phyloP scores from a whole-genome alignment of 768 basidiomycete species.

The Trametes gibbosa region DNA sequence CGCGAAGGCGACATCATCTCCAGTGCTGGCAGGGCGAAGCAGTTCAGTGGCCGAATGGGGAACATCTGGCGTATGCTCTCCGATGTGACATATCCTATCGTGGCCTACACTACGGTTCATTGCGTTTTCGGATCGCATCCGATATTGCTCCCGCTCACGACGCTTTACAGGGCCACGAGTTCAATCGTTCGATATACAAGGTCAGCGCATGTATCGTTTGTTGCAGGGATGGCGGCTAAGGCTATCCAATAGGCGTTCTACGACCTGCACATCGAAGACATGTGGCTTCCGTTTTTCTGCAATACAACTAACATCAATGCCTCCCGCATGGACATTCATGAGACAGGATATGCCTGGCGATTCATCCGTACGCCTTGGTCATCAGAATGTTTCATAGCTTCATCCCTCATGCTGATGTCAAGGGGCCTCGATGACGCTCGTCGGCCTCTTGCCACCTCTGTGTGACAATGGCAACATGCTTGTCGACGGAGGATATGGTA shows the following conservation, averaged over 20 bases:
- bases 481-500: slow-evolving; percentile 87
- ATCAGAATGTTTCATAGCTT: neutral
- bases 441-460: slow-evolving; percentile 90
- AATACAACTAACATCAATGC: slow-evolving; percentile 97
- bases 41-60: slow-evolving; percentile 88
- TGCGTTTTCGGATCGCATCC: slow-evolving; percentile 1
- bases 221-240: neutral
- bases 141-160: neutral
- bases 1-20: slow-evolving; percentile 90
- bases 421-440: slow-evolving; percentile 96
- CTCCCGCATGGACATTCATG: slow-evolving; percentile 95
- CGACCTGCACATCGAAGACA: slow-evolving; percentile 92
- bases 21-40: slow-evolving; percentile 81
- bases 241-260: slow-evolving; percentile 68
- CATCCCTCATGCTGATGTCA: slow-evolving; percentile 24
- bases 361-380: slow-evolving; percentile 61
- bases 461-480: slow-evolving; percentile 93
- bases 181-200: slow-evolving; percentile 94
- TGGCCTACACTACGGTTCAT: slow-evolving; percentile 83
- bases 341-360: slow-evolving; percentile 98
- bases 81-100: slow-evolving; percentile 90
- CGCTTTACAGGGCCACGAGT: slow-evolving; percentile 82
- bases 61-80: slow-evolving; percentile 93
- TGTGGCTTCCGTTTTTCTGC: slow-evolving; percentile 99
- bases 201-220: slow-evolving; percentile 31